phyloP scores from a whole-genome alignment of 495 filamentous ascomycete species.

The Podospora comata region DNA sequence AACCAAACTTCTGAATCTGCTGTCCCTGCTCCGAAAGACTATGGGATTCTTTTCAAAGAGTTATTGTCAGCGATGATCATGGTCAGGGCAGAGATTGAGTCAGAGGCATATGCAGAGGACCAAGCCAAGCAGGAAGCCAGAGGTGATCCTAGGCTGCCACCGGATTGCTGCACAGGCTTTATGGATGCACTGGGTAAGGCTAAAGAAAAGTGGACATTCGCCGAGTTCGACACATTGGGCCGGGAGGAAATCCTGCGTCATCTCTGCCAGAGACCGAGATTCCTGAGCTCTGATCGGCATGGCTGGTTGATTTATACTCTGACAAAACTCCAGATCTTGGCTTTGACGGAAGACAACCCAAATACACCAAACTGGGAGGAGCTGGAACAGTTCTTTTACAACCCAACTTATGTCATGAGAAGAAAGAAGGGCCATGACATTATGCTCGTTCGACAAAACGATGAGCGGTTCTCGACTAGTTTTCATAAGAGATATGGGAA shows the following conservation, averaged over 20 bases:
- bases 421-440: background rate
- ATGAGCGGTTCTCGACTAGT: background rate
- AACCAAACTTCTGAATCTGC: slow-evolving; percentile 12
- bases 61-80: slow-evolving; percentile 18
- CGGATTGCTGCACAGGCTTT: background rate
- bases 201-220: background rate
- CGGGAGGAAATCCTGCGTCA: slow-evolving; percentile 4
- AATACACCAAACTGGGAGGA: slow-evolving; percentile 16
- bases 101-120: slow-evolving; percentile 12
- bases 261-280: slow-evolving; percentile 1
- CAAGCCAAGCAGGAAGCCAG: background rate
- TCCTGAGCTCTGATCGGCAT: slow-evolving; percentile 2
- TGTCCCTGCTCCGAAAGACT: slow-evolving; percentile 9
- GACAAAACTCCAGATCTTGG: slow-evolving; percentile 13
- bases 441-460: background rate
- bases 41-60: slow-evolving; percentile 15
- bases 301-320: slow-evolving; percentile 16
- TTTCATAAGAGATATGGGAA: slow-evolving; percentile 15
- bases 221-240: background rate
- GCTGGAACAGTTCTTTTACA: slow-evolving; percentile 11
- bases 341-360: slow-evolving; percentile 10
- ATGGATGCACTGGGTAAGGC: background rate
- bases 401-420: slow-evolving; percentile 13
- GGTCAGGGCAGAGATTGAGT: slow-evolving; percentile 16
- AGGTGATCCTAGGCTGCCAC: background rate